These are phyloP conservation scores for Kurtzmaniella quercitrusa DNA, from an alignment of 1,139 yeast genomes.

Conservation along the genomic window DNA sequence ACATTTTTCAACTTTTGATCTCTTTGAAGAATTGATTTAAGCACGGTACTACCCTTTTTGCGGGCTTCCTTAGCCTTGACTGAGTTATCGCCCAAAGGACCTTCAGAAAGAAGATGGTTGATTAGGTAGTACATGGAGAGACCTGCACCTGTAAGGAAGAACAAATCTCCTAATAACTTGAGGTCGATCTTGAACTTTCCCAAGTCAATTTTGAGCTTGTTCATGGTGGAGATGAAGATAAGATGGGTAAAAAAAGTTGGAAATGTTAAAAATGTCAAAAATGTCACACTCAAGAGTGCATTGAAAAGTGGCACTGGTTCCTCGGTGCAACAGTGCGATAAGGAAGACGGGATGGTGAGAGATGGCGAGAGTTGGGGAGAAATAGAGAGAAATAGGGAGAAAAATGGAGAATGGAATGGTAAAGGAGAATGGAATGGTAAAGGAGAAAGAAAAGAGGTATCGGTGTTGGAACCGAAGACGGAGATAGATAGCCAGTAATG, in stretches of 20 bases:
- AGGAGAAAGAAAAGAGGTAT: too few relatives aligned
- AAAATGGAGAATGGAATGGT: neutral
- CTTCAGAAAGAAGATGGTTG: slow-evolving; percentile 52
- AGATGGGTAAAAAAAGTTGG: neutral
- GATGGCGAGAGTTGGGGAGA: too few relatives aligned
- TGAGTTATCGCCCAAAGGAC: slow-evolving; percentile 37
- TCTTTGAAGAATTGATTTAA: slow-evolving; percentile 51
- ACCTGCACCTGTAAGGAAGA: slow-evolving; percentile 78
- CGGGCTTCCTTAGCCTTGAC: slow-evolving; percentile 61
- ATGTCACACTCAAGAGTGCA: too few relatives aligned
- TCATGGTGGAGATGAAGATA: slow-evolving; percentile 18
- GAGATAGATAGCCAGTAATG: too few relatives aligned
- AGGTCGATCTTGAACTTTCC: slow-evolving; percentile 48
- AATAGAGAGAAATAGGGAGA: neutral
- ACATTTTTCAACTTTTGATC: slow-evolving; percentile 58
- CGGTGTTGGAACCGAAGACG: too few relatives aligned
- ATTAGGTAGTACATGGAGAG: slow-evolving; percentile 71
- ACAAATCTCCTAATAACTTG: slow-evolving; percentile 59
- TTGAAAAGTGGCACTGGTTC: too few relatives aligned
- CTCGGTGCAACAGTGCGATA: neutral
- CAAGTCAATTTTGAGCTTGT: slow-evolving; percentile 31
- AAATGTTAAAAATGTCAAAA: too few relatives aligned
- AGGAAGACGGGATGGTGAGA: too few relatives aligned
- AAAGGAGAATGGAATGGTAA: too few relatives aligned
- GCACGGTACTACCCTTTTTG: slow-evolving; percentile 60